Conservation (phyloP, 1,139 yeast species). For the Arxiozyma bovina region DNA sequence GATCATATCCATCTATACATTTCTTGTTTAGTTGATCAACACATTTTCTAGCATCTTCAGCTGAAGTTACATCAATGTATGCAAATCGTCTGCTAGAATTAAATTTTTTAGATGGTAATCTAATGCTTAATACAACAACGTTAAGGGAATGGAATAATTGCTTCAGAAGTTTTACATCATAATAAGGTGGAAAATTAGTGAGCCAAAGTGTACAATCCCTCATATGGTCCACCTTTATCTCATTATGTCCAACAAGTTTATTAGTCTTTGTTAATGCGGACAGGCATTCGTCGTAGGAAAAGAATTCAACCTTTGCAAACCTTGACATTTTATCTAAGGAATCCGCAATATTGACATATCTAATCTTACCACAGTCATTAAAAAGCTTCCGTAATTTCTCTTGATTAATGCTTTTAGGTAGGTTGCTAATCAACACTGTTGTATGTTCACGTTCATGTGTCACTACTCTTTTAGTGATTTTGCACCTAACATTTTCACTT, state of each 20-base stretch:
- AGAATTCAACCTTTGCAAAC: constrained; percentile 50
- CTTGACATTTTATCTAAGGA: constrained; percentile 19
- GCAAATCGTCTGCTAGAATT: constrained; percentile 62
- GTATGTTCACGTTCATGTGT: constrained; percentile 19
- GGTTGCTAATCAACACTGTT: constrained; percentile 25
- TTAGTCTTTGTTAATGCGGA: constrained; percentile 54
- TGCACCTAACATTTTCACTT: background rate
- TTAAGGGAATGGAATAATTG: constrained; percentile 36
- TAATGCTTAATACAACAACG: constrained; percentile 38
- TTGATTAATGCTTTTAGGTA: constrained; percentile 29
- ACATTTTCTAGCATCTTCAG: constrained; percentile 44
- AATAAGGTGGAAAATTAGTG: constrained; percentile 64
- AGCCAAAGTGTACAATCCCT: constrained; percentile 32
- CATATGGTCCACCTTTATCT: constrained; percentile 37
- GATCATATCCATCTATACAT: constrained; percentile 26
- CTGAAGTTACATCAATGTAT: constrained; percentile 50
- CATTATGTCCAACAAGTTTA: constrained; percentile 39
- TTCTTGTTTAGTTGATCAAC: constrained; percentile 38
- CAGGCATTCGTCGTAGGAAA: constrained; percentile 40
- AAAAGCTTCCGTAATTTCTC: constrained; percentile 38
- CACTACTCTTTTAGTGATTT: background rate
- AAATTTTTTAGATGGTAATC: constrained; percentile 59
- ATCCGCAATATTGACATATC: constrained; percentile 31
- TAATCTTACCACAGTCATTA: constrained; percentile 52
- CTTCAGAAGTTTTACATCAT: constrained; percentile 36